Conservation (phyloP, 2,329 filamentous ascomycete species). For the Colletotrichum sp. region DNA sequence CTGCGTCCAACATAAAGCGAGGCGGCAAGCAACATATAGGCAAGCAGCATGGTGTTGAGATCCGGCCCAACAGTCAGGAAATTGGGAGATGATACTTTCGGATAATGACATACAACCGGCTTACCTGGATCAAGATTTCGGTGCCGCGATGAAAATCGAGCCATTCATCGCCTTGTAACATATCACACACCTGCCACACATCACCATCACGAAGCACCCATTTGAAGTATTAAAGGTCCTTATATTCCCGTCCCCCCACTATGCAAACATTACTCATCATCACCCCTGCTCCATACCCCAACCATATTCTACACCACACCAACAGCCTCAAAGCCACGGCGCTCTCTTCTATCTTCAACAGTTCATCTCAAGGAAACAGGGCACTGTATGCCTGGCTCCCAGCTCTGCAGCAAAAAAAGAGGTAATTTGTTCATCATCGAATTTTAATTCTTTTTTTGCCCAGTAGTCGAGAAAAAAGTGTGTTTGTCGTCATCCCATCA, state of each 20-base stretch:
- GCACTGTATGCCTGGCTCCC: background rate
- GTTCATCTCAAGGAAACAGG: background rate
- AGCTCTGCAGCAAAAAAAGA: background rate
- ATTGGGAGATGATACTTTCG: no score
- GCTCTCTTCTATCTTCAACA: background rate
- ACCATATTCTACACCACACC: background rate
- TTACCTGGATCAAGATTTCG: background rate
- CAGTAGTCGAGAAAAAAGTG: background rate
- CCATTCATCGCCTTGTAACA: no score
- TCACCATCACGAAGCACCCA: background rate
- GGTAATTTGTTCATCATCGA: background rate
- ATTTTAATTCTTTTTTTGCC: conserved; percentile 9
- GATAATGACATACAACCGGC: no score
- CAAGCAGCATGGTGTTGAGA: no score
- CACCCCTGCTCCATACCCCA: background rate
- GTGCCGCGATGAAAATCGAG: no score
- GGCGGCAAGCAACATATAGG: no score
- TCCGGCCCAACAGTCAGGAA: no score
- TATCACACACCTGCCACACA: background rate
- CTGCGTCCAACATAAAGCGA: no score
- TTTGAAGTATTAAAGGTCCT: background rate
- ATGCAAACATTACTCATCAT: background rate
- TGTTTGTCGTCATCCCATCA: conserved; percentile 11
- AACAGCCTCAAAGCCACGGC: background rate
- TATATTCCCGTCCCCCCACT: background rate